These are phyloP conservation scores for Symbiodinium natans DNA, from an alignment of 73 alveolate species.

Conservation along the genomic window DNA sequence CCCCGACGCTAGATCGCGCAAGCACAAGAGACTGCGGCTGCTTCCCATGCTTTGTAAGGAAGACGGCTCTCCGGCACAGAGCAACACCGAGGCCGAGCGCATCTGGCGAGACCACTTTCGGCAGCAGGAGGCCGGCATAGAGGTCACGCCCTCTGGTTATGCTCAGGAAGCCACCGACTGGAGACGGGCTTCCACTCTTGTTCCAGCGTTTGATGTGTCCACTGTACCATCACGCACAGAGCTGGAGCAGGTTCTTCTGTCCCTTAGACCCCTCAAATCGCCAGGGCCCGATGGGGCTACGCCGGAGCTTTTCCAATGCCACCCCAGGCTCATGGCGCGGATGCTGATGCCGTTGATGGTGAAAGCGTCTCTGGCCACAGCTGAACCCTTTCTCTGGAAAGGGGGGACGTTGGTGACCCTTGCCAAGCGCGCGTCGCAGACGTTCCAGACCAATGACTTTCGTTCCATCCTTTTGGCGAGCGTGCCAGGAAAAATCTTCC, in stretches of 20 bases:
- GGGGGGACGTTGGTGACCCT: not conserved
- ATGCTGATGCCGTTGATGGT: not conserved
- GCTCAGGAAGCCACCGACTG: not conserved
- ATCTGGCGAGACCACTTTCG: not conserved
- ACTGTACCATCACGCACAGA: not conserved
- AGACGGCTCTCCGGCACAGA: not conserved
- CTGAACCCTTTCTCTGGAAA: not conserved
- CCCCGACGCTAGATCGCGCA: not conserved
- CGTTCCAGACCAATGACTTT: not conserved
- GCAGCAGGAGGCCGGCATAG: not conserved
- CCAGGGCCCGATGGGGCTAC: not conserved
- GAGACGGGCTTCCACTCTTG: not conserved
- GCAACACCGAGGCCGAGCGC: not conserved
- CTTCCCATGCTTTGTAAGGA: not conserved
- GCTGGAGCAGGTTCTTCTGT: not conserved
- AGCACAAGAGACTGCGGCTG: not conserved
- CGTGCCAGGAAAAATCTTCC: not conserved
- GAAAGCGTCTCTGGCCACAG: not conserved
- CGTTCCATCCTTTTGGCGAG: not conserved
- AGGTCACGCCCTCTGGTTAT: not conserved
- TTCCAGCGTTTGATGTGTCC: not conserved
- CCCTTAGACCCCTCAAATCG: not conserved
- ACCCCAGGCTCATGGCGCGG: not conserved
- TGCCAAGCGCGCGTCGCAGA: not conserved
- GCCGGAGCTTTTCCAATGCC: not conserved